phyloP scores from a whole-genome alignment of 2,329 filamentous ascomycete species.

The Westerdykella sp. region DNA sequence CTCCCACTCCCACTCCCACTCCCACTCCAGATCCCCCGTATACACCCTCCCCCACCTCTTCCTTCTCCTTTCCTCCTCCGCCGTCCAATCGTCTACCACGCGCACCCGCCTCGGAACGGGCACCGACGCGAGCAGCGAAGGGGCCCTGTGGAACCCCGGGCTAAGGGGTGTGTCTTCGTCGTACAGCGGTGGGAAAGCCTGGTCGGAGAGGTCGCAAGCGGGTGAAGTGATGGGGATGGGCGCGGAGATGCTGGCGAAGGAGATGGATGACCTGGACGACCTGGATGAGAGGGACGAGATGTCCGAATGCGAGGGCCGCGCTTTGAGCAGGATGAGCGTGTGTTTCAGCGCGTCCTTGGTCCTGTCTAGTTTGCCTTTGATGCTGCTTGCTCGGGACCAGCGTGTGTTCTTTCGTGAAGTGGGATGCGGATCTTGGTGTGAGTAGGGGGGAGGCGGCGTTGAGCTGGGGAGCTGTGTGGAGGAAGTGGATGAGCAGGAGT shows the following conservation, averaged over 20 bases:
- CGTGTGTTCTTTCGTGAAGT: too few species aligned
- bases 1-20: too few species aligned
- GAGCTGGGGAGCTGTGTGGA: constrained; percentile 16
- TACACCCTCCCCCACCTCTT: neutral
- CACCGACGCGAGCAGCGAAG: neutral
- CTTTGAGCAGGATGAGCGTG: constrained; percentile 25
- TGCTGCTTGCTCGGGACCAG: too few species aligned
- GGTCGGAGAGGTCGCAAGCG: too few species aligned
- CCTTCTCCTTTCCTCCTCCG: neutral
- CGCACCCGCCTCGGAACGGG: neutral
- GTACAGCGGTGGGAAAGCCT: neutral
- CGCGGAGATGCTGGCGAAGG: neutral
- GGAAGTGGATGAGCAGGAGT: neutral
- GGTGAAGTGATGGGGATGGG: neutral
- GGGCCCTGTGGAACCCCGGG: neutral
- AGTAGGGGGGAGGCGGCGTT: constrained; percentile 11
- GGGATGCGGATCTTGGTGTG: too few species aligned
- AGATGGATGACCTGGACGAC: neutral
- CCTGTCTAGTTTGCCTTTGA: too few species aligned
- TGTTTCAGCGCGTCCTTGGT: too few species aligned
- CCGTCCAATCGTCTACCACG: constrained; percentile 1
- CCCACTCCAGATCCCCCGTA: too few species aligned
- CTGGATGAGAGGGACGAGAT: constrained; percentile 9
- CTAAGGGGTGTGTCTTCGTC: neutral
- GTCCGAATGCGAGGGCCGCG: constrained; percentile 15